A percentile compares a stretch with the other conserved stretches of the same genome.
Evolutionary conservation across 2,329 filamentous ascomycete species (phyloP).

Genomic region (Talaromyces islandicus): DNA sequence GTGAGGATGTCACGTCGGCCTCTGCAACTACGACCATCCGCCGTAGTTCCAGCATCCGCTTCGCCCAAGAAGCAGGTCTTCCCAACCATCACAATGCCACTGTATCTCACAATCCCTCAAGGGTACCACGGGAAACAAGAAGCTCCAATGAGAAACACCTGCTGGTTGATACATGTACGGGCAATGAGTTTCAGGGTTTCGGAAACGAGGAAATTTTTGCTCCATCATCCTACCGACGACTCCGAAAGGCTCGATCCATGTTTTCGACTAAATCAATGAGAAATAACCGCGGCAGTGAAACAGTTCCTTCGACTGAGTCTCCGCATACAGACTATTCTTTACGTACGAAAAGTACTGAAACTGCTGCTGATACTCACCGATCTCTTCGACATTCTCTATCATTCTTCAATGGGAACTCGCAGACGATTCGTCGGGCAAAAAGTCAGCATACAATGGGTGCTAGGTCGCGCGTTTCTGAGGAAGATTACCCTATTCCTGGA

Average conservation of each 20-base stretch:
- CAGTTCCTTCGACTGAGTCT: constrained; percentile 13
- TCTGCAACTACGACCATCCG: constrained; percentile 15
- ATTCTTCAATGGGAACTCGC: constrained; percentile 28
- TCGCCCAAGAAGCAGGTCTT: constrained; percentile 11
- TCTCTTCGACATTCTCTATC: constrained; percentile 37
- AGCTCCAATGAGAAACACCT: constrained; percentile 8
- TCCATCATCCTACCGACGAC: constrained; percentile 42
- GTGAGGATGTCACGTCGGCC: constrained; percentile 18
- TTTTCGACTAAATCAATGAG: constrained; percentile 36
- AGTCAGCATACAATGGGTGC: constrained; percentile 30
- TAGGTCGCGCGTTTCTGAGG: not conserved
- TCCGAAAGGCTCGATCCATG: constrained; percentile 45
- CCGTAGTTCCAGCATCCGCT: constrained; percentile 15
- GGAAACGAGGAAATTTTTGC: constrained; percentile 31
- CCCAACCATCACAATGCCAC: not conserved
- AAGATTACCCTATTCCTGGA: constrained; percentile 10
- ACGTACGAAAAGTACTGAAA: not conserved
- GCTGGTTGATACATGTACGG: constrained; percentile 19
- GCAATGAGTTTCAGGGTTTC: constrained; percentile 26
- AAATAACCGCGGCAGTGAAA: constrained; percentile 21
- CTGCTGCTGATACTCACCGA: constrained; percentile 16
- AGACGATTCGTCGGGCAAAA: constrained; percentile 18
- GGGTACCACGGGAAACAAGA: not conserved
- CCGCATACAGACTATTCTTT: constrained; percentile 8
- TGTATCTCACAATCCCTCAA: not conserved